A percentile compares a stretch with the other conserved stretches of the same genome.
Evolutionary conservation across 2,329 filamentous ascomycete species (phyloP).

Genomic region (Exutisphaerella laricina): DNA sequence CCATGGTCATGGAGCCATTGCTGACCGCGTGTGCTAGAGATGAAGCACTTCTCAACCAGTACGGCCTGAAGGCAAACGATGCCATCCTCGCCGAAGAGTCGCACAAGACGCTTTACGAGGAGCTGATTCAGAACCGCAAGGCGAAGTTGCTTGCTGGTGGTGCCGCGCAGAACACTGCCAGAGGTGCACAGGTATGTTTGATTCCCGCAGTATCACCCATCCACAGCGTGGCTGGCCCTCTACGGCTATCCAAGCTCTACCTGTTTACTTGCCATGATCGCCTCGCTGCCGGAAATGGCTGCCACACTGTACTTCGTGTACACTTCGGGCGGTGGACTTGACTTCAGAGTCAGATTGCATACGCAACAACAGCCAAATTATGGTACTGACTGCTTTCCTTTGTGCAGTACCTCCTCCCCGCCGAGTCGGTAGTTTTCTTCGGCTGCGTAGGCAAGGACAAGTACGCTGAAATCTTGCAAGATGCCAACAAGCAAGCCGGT

Average conservation of each 20-base stretch:
- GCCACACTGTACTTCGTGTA: too few species aligned
- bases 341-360: background rate
- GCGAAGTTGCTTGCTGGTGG: constrained; percentile 94
- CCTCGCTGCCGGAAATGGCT: too few species aligned
- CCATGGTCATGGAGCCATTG: constrained; percentile 16
- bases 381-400: constrained; percentile 8
- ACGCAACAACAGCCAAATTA: background rate
- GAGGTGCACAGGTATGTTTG: constrained; percentile 67
- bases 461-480: constrained; percentile 80
- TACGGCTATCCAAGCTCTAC: background rate
- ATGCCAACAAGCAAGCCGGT: constrained; percentile 81
- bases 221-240: background rate
- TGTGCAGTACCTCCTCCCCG: constrained; percentile 73
- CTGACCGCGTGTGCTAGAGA: constrained; percentile 51
- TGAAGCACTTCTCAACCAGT: constrained; percentile 82
- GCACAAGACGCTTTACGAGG: constrained; percentile 86
- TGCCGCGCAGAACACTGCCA: constrained; percentile 94
- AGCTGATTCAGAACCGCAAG: constrained; percentile 84
- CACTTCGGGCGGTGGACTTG: background rate
- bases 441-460: constrained; percentile 94
- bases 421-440: constrained; percentile 86
- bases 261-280: background rate
- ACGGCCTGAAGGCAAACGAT: constrained; percentile 90
- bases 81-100: constrained; percentile 93
- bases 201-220: background rate